Base-by-base conservation (phyloP, 192 early-diverging fungal species). In the Linnemannia zychae region DNA sequence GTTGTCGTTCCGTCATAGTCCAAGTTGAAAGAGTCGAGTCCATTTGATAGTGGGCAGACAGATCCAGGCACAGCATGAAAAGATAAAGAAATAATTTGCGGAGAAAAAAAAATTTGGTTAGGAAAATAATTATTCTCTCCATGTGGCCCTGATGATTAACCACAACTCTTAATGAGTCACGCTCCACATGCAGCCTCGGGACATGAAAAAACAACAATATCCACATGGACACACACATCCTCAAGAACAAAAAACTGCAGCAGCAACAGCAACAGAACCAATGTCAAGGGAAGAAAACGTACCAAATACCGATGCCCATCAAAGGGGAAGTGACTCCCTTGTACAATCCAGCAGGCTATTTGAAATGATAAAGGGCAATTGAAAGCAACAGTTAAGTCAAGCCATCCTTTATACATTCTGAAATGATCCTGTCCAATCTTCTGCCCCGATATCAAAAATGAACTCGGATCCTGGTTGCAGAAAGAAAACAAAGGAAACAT, bases 291-390 rank as follows among this genome's bases (percentile, higher is more conserved):
- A 67, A 5, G 13, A 15, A 20, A 36, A n/a, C 88, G 53, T 86
- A 94, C 94, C 93, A 94, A 24, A 95, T 88, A 46, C 94, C 94
- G 66, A 93, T 92, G 28, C 94, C 94, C 68, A 91, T 86, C 78
- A 95, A 78, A 7, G 94, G 94, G 4, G 94, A 95, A 12, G 88
- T 86, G 11, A 92, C 92, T 44, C 94, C 94, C 79, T 92, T 94
- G 82, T 94, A 95, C n/a, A 95, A 70, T 63, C 91, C 94, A 65
- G 76, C 67, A 57, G 90, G 76, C 93, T 94, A 72, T 38, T 69
- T 36, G 31, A 15, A 48, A 18, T 6, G n/a, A 40, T 6, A 50
- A 69, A 46, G 28, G 22, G 38, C n/a, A 68, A 71, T 46, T 11
- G 36, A 69, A 37, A n/a, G 28, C 33, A 40, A 37, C 22, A 22